Conservation (phyloP, 164 flowering plant genomes). For the Pachysandra terminalis region DNA sequence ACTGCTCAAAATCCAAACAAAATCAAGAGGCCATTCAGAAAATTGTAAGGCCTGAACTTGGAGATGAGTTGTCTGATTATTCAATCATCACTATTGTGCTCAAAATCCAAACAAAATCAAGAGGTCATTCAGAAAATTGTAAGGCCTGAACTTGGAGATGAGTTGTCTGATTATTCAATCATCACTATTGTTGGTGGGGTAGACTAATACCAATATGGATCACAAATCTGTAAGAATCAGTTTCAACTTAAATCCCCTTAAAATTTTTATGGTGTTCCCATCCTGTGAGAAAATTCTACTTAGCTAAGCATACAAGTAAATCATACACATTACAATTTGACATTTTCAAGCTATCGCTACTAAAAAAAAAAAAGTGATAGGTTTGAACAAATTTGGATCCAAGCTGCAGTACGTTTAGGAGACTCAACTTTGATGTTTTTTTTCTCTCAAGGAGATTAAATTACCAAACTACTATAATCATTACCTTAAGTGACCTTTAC, state of each 20-base stretch:
- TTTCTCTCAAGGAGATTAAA: neutral
- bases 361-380: too few relatives aligned
- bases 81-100: slow-evolving; percentile 9
- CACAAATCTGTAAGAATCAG: neutral
- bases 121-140: neutral
- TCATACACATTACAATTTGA: neutral
- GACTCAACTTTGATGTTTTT: neutral
- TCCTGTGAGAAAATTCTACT: neutral
- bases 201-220: neutral
- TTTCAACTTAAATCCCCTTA: neutral
- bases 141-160: neutral
- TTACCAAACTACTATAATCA: neutral
- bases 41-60: neutral
- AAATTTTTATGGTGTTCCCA: neutral
- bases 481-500: slow-evolving; percentile 97
- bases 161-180: neutral
- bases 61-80: neutral
- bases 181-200: neutral
- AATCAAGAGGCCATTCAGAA: neutral
- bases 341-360: neutral
- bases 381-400: neutral
- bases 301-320: neutral
- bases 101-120: slow-evolving; percentile 9
- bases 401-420: neutral
- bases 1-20: slow-evolving; percentile 34